Evolutionary conservation across 1,139 yeast genomes (phyloP), one percentile per base, ranked within the genome.

Genomic region (Yamadazyma atmosphaerica): DNA sequence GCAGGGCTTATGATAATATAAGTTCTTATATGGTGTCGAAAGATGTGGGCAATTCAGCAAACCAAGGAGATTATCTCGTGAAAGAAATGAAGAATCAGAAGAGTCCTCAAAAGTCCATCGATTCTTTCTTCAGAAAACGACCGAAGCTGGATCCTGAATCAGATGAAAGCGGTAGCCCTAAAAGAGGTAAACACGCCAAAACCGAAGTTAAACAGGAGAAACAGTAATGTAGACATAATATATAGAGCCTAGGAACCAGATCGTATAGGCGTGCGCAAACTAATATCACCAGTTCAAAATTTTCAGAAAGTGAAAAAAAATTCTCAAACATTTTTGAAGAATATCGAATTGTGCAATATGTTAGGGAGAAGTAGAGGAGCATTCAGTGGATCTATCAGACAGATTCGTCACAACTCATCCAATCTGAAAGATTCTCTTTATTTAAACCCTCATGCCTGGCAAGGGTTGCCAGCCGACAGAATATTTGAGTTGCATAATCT

Each of bases 361-460:
- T 12, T 32, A 12, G 21, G 13, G 21, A 32, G 35, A 12, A 18
- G 22, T 28, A 18, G 29, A 19, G 18, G n/a, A 6, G 14, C 29
- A 3, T 16, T 32, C 8, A 32, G 27, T 4, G 23, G 32, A 11
- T n/a, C 31, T 10, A 14, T 37, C 6, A 32, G 23, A 21, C 42
- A 38, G 14, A 25, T 43, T 4, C 50, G 52, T 19, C 34, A 24
- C 27, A 41, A 38, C 14, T 38, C 45, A 8, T n/a, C 32, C 29
- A 37, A 44, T 37, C 34, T 46, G 43, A 26, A 26, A 5, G 29
- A 26, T 12, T 58, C 69, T 12, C 61, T 71, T 35, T 70, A 61
- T 46, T 68, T 72, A 45, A 71, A 78, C 44, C 94, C 94, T 4
- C 79, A 77, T 42, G 70, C 75, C 36, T 84, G 94, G 94, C 65